These are phyloP conservation scores for Ganoderma sinense DNA, from an alignment of 1,284 basidiomycete species.

Conservation along the genomic window DNA sequence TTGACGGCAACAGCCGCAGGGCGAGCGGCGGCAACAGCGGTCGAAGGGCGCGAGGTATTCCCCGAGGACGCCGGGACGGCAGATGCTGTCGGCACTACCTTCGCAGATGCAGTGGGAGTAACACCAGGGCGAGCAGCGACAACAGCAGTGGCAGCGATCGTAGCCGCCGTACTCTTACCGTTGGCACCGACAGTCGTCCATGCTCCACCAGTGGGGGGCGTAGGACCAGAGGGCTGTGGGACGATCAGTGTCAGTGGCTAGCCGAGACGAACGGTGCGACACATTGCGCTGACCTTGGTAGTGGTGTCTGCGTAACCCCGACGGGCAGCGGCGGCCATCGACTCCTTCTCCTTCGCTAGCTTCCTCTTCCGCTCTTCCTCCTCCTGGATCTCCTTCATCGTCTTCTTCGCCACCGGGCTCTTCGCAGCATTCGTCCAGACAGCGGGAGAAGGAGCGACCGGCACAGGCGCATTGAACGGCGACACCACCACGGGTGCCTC, in stretches of 20 bases:
- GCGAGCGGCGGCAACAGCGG: conserved; percentile 25
- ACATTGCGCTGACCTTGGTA: conserved; percentile 59
- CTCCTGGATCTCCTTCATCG: conserved; percentile 98
- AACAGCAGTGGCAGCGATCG: conserved; percentile 31
- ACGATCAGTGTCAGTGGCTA: conserved; percentile 8
- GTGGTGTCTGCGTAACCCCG: conserved; percentile 85
- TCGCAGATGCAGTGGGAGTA: conserved; percentile 39
- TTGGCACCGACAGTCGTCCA: conserved; percentile 90
- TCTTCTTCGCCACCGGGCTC: conserved; percentile 67
- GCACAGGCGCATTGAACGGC: conserved; percentile 40
- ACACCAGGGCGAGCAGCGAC: conserved; percentile 35
- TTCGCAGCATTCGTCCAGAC: conserved; percentile 76
- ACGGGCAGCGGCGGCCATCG: conserved; percentile 62
- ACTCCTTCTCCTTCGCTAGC: conserved; percentile 69
- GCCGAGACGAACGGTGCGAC: neutral
- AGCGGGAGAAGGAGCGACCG: conserved; percentile 45
- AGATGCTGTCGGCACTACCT: conserved; percentile 32
- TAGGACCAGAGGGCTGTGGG: conserved; percentile 31
- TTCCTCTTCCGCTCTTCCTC: conserved; percentile 94
- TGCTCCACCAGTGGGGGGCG: conserved; percentile 55
- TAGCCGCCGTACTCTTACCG: conserved; percentile 62
- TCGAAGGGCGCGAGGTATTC: conserved; percentile 46
- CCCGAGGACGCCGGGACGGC: conserved; percentile 34
- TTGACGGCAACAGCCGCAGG: conserved; percentile 50
- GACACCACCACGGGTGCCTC: conserved; percentile 48